These are phyloP conservation scores for Globisporangium okanoganense DNA, from an alignment of 352 stramenopile species.

Conservation along the genomic window DNA sequence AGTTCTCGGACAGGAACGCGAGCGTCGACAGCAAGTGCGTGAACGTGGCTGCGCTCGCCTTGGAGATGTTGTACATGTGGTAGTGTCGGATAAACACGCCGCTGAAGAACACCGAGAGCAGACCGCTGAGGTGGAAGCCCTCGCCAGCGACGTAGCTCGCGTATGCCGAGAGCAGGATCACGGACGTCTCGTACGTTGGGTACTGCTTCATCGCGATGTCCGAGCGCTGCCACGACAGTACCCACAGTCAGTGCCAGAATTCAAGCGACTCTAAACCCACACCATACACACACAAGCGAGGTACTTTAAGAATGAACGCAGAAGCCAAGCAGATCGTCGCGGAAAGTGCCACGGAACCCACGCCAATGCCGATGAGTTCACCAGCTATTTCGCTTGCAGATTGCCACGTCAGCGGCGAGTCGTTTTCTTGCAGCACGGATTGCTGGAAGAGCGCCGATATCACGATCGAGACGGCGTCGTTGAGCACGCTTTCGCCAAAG, in stretches of 20 bases:
- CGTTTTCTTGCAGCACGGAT: conserved; percentile 32
- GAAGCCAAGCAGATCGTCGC: conserved; percentile 40
- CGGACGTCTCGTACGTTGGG: conserved; percentile 54
- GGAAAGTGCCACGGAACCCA: conserved; percentile 43
- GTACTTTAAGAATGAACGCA: conserved; percentile 24
- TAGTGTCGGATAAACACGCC: conserved; percentile 76
- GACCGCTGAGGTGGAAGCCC: conserved; percentile 70
- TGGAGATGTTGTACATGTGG: conserved; percentile 68
- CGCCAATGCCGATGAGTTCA: conserved; percentile 31
- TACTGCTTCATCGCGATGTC: conserved; percentile 39
- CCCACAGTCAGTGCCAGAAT: neutral
- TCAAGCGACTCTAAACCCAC: neutral
- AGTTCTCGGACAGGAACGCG: conserved; percentile 68
- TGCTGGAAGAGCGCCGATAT: conserved; percentile 54
- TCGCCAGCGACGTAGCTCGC: conserved; percentile 70
- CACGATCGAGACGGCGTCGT: conserved; percentile 60
- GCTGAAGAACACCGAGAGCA: conserved; percentile 91
- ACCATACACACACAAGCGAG: too few relatives aligned
- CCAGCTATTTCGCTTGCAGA: conserved; percentile 28
- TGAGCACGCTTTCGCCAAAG: conserved; percentile 87
- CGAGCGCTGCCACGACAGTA: conserved; percentile 22
- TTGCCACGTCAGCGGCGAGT: conserved; percentile 16
- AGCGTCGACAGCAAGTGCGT: conserved; percentile 59
- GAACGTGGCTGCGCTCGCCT: conserved; percentile 49
- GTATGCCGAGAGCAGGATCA: conserved; percentile 71